Percentiles rank a stretch among this genome's conserved stretches.
Evolutionary conservation across 1,284 basidiomycete species (phyloP).

Genomic region (Melampsora americana): DNA sequence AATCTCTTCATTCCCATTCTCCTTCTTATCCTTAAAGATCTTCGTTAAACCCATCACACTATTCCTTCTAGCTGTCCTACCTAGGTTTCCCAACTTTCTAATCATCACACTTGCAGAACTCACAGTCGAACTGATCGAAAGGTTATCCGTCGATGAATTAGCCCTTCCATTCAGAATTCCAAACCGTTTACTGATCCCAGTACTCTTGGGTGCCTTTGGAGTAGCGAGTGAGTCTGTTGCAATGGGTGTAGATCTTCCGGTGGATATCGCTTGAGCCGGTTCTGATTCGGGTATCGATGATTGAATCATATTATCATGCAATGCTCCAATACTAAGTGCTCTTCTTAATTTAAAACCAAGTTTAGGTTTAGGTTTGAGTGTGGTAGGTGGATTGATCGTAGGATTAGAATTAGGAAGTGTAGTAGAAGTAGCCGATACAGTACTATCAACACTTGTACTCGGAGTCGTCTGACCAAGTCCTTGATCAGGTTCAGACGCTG

Average conservation of each 20-base stretch:
- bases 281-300: constrained; percentile 9
- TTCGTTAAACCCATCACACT: constrained; percentile 51
- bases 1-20: constrained; percentile 64
- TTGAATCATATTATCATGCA: constrained; percentile 20
- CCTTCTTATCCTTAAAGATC: constrained; percentile 63
- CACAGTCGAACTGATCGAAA: constrained; percentile 93
- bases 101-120: constrained; percentile 96
- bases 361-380: background rate
- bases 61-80: constrained; percentile 83
- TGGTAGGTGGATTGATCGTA: constrained; percentile 12
- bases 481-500: constrained; percentile 21
- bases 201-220: constrained; percentile 1
- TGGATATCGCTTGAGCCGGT: background rate
- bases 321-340: constrained; percentile 17
- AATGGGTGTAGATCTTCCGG: background rate
- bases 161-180: constrained; percentile 78
- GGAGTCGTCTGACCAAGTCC: constrained; percentile 27
- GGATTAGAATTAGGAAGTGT: background rate
- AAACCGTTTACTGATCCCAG: constrained; percentile 10
- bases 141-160: constrained; percentile 94
- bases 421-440: background rate
- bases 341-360: constrained; percentile 27
- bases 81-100: constrained; percentile 88
- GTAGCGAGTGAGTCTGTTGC: constrained; percentile 13
- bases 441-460: constrained; percentile 34